These are phyloP conservation scores for Halenospora varia DNA, from an alignment of 495 filamentous ascomycete genomes.

Conservation along the genomic window DNA sequence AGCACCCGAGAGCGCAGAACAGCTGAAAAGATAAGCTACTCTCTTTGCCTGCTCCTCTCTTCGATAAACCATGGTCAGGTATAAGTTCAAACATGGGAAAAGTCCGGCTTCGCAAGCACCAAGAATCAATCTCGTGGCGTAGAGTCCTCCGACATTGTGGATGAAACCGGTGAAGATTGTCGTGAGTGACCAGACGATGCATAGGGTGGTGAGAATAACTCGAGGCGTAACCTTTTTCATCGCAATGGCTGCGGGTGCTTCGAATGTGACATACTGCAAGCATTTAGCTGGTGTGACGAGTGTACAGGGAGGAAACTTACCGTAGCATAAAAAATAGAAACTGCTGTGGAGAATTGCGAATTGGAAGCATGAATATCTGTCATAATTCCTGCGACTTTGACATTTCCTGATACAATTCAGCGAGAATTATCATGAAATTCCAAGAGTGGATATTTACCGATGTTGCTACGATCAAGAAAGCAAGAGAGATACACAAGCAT, in stretches of 20 bases:
- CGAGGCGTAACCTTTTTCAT: slow-evolving; percentile 42
- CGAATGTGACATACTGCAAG: slow-evolving; percentile 46
- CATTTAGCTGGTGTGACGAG: too few relatives aligned
- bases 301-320: too few relatives aligned
- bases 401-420: slow-evolving; percentile 33
- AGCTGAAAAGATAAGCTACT: slow-evolving; percentile 73
- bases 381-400: slow-evolving; percentile 41
- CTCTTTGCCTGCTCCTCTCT: slow-evolving; percentile 70
- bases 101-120: slow-evolving; percentile 64
- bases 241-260: slow-evolving; percentile 40
- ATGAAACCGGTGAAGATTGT: slow-evolving; percentile 65
- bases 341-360: slow-evolving; percentile 40
- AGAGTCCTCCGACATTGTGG: slow-evolving; percentile 50
- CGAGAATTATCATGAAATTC: neutral
- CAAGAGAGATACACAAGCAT: slow-evolving; percentile 44
- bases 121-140: slow-evolving; percentile 57
- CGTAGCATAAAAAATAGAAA: slow-evolving; percentile 49
- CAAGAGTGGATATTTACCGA: slow-evolving; percentile 27
- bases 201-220: slow-evolving; percentile 53
- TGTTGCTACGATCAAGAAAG: slow-evolving; percentile 44
- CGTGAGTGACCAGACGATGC: slow-evolving; percentile 64
- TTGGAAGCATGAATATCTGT: slow-evolving; percentile 38
- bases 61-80: slow-evolving; percentile 72
- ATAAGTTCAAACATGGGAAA: slow-evolving; percentile 67
- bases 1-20: slow-evolving; percentile 69